A percentile compares a stretch with the other conserved stretches of the same genome.
Conservation (phyloP, 495 filamentous ascomycete genomes). For the Podospora fimiseda region DNA sequence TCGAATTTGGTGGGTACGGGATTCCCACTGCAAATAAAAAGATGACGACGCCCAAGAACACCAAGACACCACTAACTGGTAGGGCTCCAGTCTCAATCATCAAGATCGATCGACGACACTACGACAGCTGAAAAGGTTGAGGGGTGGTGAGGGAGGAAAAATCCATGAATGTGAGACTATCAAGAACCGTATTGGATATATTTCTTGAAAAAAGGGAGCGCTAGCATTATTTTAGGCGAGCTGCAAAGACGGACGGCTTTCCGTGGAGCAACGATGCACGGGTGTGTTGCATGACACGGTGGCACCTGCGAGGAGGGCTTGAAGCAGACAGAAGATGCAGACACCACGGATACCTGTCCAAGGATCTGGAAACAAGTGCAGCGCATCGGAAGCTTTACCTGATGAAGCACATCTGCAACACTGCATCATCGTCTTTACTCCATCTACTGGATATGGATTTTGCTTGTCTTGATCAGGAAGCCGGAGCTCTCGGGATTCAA, state of each 20-base stretch:
- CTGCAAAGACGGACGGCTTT: neutral
- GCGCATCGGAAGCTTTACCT: neutral
- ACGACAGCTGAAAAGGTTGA: neutral
- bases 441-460: too few relatives aligned
- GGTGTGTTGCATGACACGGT: conserved; percentile 2
- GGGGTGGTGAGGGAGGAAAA: neutral
- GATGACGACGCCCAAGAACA: neutral
- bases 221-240: neutral
- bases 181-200: too few relatives aligned
- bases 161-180: neutral
- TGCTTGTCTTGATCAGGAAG: neutral
- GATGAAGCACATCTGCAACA: neutral
- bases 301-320: neutral
- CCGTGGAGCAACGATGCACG: neutral
- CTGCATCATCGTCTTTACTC: neutral
- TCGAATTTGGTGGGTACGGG: neutral
- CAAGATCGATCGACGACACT: neutral
- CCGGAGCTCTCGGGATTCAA: neutral
- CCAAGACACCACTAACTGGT: too few relatives aligned
- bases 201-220: too few relatives aligned
- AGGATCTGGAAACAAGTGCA: neutral
- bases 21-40: neutral
- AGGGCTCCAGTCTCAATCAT: too few relatives aligned
- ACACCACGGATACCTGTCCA: neutral
- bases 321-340: neutral